phyloP scores from a whole-genome alignment of 1,284 basidiomycete genomes.

The Uromyces viciae-fabae region DNA sequence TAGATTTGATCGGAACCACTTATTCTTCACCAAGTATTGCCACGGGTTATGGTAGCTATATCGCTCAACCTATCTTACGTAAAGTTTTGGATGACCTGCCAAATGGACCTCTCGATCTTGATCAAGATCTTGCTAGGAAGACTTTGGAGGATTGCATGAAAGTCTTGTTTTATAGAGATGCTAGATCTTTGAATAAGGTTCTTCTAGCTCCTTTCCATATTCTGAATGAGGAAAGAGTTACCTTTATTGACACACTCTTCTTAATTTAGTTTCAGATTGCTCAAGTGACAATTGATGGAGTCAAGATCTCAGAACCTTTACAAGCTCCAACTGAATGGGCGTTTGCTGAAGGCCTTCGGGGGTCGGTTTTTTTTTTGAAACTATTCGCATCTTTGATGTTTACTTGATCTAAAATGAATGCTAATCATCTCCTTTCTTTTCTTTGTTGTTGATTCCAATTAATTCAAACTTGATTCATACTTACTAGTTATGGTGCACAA shows the following conservation, averaged over 20 bases:
- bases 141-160: constrained; percentile 84
- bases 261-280: constrained; percentile 84
- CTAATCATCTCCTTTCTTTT: not conserved
- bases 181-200: constrained; percentile 91
- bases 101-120: constrained; percentile 65
- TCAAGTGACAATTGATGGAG: constrained; percentile 73
- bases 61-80: constrained; percentile 87
- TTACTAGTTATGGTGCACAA: constrained; percentile 38
- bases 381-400: not conserved
- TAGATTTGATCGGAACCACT: constrained; percentile 94
- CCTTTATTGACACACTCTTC: not conserved
- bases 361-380: constrained; percentile 53
- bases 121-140: constrained; percentile 72
- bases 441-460: not conserved
- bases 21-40: constrained; percentile 91
- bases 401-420: not conserved
- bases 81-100: constrained; percentile 69
- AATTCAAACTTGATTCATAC: not conserved
- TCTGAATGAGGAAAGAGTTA: not conserved
- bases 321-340: constrained; percentile 76
- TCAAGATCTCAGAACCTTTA: constrained; percentile 74
- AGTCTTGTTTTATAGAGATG: constrained; percentile 95
- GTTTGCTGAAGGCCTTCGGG: constrained; percentile 86
- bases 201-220: constrained; percentile 48
- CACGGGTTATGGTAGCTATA: constrained; percentile 91